Base-by-base conservation (phyloP, 1,139 yeast species). In the Protomyces pachydermus region DNA sequence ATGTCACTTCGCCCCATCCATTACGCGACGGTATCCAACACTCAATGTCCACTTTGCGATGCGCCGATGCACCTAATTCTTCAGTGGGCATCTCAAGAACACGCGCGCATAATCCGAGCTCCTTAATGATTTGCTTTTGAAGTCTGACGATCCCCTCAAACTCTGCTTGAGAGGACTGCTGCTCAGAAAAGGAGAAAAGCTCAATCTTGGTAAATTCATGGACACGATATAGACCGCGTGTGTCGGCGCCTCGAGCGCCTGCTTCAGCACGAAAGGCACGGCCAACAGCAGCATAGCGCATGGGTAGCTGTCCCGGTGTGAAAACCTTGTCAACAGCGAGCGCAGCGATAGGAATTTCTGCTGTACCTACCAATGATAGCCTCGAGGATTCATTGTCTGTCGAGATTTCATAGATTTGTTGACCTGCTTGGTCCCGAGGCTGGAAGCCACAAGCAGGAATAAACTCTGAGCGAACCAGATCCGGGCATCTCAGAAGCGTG, bases 1-100 rank as follows among this genome's bases (percentile, higher is more conserved):
- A 89, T 0, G 96, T 86, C 42, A 93, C 80, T 72, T 95, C 99
- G 2, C 99, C 99, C 90, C 96, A 95, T 1, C 77, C 76, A 1
- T 90, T 90, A 70, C 97, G 82, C 1, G 98, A 98, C 0, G 98
- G 98, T 97, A 95, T 93, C 93, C 97, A 90, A 0, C 95, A 97
- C 74, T 95, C 99, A 64, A 91, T 88, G 71, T 95, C 98, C 72
- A 86, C 90, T 74, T 95, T 95, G 72, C 87, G 86, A 75, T 81
- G 83, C 0, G 98, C 98, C 0, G 98, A 97, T 0, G 96, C 87
- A 0, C 98, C 98, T 61, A 95, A 77, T 72, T 95, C 98, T 67
- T 88, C 84, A 28, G 86, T 84, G 0, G 98, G 97, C 91, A 95
- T 91, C 69, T 88, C 84, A 45, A 93, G 77, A 48, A 93, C 88